Base-by-base conservation (phyloP, 2,329 filamentous ascomycete genomes). In the Alternaria sp. region DNA sequence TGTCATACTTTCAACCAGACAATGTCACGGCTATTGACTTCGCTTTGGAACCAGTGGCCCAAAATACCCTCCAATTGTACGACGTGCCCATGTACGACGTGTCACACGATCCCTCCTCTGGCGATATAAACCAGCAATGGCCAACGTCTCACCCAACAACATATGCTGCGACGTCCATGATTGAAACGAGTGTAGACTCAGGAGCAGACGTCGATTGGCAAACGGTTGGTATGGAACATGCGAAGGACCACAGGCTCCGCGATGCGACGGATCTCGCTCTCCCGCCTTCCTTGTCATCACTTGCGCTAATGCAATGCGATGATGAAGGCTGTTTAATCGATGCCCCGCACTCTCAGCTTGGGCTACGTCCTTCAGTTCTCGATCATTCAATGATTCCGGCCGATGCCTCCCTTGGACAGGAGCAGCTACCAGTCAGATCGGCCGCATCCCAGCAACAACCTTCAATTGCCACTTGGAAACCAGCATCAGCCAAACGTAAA, bases 401-500 rank as follows among this genome's bases (percentile, higher is more conserved):
- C 12, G 50, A 26, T 18, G 11, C 45, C 23, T 45, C 45, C 18
- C 28, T 55, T 46, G 25, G 20, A 25, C 26, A 23, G 28, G 41
- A 20, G 33, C n/a, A 37, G 41, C 33, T 45, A 43, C n/a, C 49
- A 20, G 14, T 45, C 20, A 51, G 28, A 9, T 51, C 58, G 33
- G 46, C 51, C 21, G 53, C 61, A 18, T 59, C 70, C 33, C 56
- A 51, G 20, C 68, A 66, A 15, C 66, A 65, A 47, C 47, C 66
- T 43, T 65, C 64, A 12, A 65, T 58, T 14, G 55, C 65, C 7
- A 69, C 55, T 44, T 72, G 71, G 60, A 78, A 75, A 54, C 75
- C 75, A 15, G 77, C 74, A 8, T 78, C 77, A 15, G 75, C 76
- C 23, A 79, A 76, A 59, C 70, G 73, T 7, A 78, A 76, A 64